A percentile compares a stretch with the other conserved stretches of the same genome.
phyloP scores from a whole-genome alignment of 2,329 filamentous ascomycete species.

The Colletotrichum siamense region DNA sequence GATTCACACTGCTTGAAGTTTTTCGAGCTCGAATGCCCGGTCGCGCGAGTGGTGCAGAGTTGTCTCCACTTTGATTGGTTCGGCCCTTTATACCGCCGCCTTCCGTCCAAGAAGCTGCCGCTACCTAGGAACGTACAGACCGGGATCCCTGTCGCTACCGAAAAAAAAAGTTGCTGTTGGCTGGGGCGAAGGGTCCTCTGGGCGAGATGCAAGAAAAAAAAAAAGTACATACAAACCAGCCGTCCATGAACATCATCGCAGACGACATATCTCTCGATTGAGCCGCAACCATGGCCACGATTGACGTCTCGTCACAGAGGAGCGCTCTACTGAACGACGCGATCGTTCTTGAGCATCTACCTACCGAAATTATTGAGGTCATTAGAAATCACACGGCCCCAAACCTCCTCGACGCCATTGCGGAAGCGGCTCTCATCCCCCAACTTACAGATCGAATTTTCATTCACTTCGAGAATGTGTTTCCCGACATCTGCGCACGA shows the following conservation, averaged over 20 bases:
- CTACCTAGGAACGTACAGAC: background rate
- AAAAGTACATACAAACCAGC: slow-evolving; percentile 25
- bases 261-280: slow-evolving; percentile 20
- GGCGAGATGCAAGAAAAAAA: slow-evolving; percentile 30
- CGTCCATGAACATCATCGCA: slow-evolving; percentile 15
- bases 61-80: slow-evolving; percentile 35
- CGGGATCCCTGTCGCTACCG: slow-evolving; percentile 24
- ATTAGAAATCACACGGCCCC: slow-evolving; percentile 68
- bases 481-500: slow-evolving; percentile 82
- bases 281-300: slow-evolving; percentile 53
- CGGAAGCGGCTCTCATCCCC: slow-evolving; percentile 72
- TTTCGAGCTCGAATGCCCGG: slow-evolving; percentile 41
- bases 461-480: slow-evolving; percentile 73
- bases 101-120: slow-evolving; percentile 28
- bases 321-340: slow-evolving; percentile 61
- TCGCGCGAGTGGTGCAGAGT: slow-evolving; percentile 26
- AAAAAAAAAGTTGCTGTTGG: slow-evolving; percentile 39
- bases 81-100: slow-evolving; percentile 39
- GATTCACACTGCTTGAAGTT: slow-evolving; percentile 38
- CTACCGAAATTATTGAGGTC: slow-evolving; percentile 71
- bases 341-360: slow-evolving; percentile 64
- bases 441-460: slow-evolving; percentile 77
- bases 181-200: slow-evolving; percentile 19
- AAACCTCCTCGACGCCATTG: slow-evolving; percentile 74
- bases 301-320: slow-evolving; percentile 61